Evolutionary conservation across 495 filamentous ascomycete species (phyloP), one percentile per base, ranked within the genome.

Genomic region (Melanomma pulvis-pyrius): DNA sequence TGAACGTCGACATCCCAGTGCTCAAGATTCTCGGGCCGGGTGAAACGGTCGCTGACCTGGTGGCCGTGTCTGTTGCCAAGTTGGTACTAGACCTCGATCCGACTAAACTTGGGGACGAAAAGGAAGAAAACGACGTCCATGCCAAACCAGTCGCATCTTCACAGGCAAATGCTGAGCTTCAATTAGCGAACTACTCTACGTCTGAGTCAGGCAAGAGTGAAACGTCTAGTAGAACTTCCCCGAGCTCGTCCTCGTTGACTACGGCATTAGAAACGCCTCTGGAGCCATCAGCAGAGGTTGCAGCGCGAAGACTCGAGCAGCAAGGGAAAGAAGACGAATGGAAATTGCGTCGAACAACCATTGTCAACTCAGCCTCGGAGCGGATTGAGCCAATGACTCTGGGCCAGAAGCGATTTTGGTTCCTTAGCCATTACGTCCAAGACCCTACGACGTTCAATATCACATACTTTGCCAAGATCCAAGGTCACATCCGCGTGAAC

Each of bases 1-100:
- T 86, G 4, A 80, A 79, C n/a, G 80, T 77, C 17, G 82, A 67
- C 24, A 36, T 71, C 8, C 54, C 50, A 2, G 52, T 54, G 0
- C 30, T 71, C 46, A 57, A 67, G 34, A 63, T 70, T n/a, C 34
- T 57, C 1, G 57, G 61, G 25, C n/a, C n/a, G n/a, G 63, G 52
- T n/a, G 53, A 2, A 32, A 32, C 53, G 2, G n/a, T 56, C 12
- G 2, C 2, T 17, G 30, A 56, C 8, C 53, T 59, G 12, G 50
- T 26, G 5, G 22, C 5, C 3, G 5, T 11, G 5, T 17, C 50
- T 21, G 26, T 53, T 6, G n/a, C n/a, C n/a, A 6, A 49, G 46
- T 24, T 49, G 46, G 22, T 49, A 49, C n/a, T 24, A 21, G 22
- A 49, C n/a, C 46, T 49, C 17, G 36, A 8, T 41, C 36, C n/a